Evolutionary conservation across 768 basidiomycete genomes (phyloP).

Genomic region (Sistotremastrum niveocremeum): DNA sequence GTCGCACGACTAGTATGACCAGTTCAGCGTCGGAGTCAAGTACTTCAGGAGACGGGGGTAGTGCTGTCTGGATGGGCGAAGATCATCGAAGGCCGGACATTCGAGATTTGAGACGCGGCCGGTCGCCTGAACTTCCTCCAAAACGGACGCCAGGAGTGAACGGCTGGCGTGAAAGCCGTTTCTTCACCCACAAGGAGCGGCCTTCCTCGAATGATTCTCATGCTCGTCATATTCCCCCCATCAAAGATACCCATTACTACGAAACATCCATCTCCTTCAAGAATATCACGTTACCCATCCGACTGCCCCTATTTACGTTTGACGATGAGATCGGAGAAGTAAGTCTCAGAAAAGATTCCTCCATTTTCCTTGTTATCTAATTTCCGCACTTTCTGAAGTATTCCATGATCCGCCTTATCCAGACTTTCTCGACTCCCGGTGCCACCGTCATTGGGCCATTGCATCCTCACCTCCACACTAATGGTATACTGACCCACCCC

Average conservation of each 20-base stretch:
- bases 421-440: conserved; percentile 55
- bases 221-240: conserved; percentile 2
- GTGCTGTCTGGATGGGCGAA: conserved; percentile 75
- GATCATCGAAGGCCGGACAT: conserved; percentile 38
- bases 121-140: too few species aligned
- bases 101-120: neutral
- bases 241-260: conserved; percentile 90
- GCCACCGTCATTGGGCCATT: conserved; percentile 56
- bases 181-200: too few species aligned
- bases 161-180: too few species aligned
- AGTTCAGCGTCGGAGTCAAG: conserved; percentile 22
- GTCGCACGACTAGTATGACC: neutral
- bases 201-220: too few species aligned
- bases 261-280: conserved; percentile 77
- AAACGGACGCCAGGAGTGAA: too few species aligned
- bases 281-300: conserved; percentile 75
- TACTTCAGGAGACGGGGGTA: conserved; percentile 47
- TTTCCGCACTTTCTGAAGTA: conserved; percentile 37
- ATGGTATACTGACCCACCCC: conserved; percentile 80
- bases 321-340: conserved; percentile 96
- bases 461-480: conserved; percentile 90
- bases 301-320: conserved; percentile 80
- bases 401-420: conserved; percentile 80
- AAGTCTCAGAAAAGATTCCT: conserved; percentile 15
- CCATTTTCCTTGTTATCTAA: conserved; percentile 7